Evolutionary conservation across 202 grass and related monocot species (phyloP), one percentile per base, ranked within the genome.

Genomic region (Setaria italica): DNA sequence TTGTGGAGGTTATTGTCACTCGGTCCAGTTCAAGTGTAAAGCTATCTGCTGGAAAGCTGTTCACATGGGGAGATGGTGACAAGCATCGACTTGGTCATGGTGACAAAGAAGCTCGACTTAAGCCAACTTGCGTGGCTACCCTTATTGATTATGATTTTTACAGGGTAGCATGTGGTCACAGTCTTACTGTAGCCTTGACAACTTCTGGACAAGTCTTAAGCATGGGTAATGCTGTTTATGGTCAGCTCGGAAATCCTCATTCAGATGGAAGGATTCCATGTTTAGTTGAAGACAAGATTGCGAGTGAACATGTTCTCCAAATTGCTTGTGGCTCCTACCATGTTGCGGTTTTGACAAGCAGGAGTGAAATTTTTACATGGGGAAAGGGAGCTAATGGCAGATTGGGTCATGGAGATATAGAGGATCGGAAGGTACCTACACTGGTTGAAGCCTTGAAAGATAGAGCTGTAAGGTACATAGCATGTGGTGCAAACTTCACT

Each of bases 21-120:
- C 89, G 87, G 63, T 83, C 91, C 53, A 87, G 85, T 76, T 73
- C 85, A 77, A 91, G 64, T 72, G 74, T 85, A 73, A 82, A 82
- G 41, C 54, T 72, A 49, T 86, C 88, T 74, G 87, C 87, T 50
- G 95, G 95, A 62, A 98, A 98, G 76, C 82, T 98, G 42, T 98
- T 98, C 74, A 98, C 95, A 57, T 98, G 95, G 95, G 95, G 95
- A 82, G 95, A 98, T 89, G 93, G 95, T 43, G 95, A 98, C 83
- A 98, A 95, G 83, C 87, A 89, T 83, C 89, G 91, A 41, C 93
- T 98, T 41, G 95, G 95, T 81, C 95, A 98, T 79, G 91, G 89
- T 69, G 95, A 98, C 58, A 98, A 88, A 86, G 95, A 95, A 41
- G 72, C 86, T 76, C 83, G 91, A 67, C 88, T 95, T 43, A 92